Evolutionary conservation across 495 filamentous ascomycete genomes (phyloP).

Genomic region (Aspergillus baeticus): DNA sequence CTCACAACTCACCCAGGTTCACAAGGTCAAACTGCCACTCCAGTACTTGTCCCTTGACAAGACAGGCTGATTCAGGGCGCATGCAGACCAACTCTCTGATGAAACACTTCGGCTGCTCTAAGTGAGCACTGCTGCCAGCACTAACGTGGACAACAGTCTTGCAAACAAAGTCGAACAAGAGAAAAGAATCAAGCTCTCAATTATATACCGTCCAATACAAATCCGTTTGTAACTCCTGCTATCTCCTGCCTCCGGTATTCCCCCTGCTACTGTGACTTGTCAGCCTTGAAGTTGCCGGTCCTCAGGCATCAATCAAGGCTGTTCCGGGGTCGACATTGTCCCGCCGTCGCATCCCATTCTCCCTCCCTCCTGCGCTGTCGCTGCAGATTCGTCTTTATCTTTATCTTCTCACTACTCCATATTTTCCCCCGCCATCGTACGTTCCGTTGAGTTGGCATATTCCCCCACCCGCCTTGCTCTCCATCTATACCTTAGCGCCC

Average conservation of each 20-base stretch:
- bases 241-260: slow-evolving; percentile 6
- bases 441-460: slow-evolving; percentile 1
- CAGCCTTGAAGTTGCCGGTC: slow-evolving; percentile 10
- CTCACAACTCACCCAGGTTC: slow-evolving; percentile 12
- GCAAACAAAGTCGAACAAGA: background rate
- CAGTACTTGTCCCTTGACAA: background rate
- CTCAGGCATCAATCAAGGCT: slow-evolving; percentile 28
- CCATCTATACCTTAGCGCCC: slow-evolving; percentile 15
- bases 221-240: slow-evolving; percentile 16
- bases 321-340: slow-evolving; percentile 3
- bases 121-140: background rate
- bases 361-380: slow-evolving; percentile 6
- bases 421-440: slow-evolving; percentile 3
- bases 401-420: background rate
- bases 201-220: slow-evolving; percentile 16
- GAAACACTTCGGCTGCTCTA: background rate
- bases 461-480: slow-evolving; percentile 2
- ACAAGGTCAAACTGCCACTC: background rate
- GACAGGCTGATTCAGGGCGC: background rate
- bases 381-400: slow-evolving; percentile 15
- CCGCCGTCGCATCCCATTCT: slow-evolving; percentile 18
- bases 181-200: background rate
- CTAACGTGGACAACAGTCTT: slow-evolving; percentile 7
- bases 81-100: background rate
- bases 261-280: slow-evolving; percentile 17